Evolutionary conservation across 2,329 filamentous ascomycete genomes (phyloP).

Genomic region (Claviceps monticola): DNA sequence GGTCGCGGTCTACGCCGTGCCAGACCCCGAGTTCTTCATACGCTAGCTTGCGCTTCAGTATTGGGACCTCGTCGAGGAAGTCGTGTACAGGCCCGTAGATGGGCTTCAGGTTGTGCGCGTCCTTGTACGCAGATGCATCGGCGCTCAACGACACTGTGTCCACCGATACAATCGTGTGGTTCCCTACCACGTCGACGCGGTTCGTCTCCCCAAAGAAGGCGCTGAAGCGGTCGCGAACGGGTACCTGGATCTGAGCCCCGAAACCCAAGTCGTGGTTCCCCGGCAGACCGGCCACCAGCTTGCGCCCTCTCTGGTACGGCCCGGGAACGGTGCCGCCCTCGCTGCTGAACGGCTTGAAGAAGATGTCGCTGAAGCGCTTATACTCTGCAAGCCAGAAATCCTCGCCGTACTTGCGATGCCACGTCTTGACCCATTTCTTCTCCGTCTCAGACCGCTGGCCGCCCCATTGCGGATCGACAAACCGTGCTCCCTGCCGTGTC

Average conservation of each 20-base stretch:
- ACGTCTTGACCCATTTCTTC: constrained; percentile 43
- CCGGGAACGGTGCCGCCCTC: constrained; percentile 39
- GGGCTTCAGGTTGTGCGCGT: constrained; percentile 35
- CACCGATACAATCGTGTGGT: constrained; percentile 88
- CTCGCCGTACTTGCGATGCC: constrained; percentile 64
- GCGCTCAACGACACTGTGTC: constrained; percentile 84
- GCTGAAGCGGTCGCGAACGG: constrained; percentile 71
- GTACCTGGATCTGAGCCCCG: constrained; percentile 65
- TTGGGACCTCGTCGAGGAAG: constrained; percentile 57
- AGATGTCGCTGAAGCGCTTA: constrained; percentile 71
- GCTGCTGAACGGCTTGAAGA: constrained; percentile 55
- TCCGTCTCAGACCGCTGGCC: constrained; percentile 36
- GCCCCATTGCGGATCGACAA: constrained; percentile 46
- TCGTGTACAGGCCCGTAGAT: constrained; percentile 66
- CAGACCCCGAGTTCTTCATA: constrained; percentile 53
- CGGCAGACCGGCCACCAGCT: constrained; percentile 71
- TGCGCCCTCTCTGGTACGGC: constrained; percentile 51
- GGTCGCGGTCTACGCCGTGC: constrained; percentile 42
- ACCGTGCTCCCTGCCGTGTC: constrained; percentile 43
- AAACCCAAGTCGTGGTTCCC: constrained; percentile 96
- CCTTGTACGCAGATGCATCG: constrained; percentile 35
- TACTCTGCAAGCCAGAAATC: constrained; percentile 82
- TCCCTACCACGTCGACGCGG: constrained; percentile 78
- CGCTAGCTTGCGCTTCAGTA: constrained; percentile 52
- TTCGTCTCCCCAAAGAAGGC: constrained; percentile 88